Conservation (phyloP, 257 asterid genomes). For the Lantana camara region DNA sequence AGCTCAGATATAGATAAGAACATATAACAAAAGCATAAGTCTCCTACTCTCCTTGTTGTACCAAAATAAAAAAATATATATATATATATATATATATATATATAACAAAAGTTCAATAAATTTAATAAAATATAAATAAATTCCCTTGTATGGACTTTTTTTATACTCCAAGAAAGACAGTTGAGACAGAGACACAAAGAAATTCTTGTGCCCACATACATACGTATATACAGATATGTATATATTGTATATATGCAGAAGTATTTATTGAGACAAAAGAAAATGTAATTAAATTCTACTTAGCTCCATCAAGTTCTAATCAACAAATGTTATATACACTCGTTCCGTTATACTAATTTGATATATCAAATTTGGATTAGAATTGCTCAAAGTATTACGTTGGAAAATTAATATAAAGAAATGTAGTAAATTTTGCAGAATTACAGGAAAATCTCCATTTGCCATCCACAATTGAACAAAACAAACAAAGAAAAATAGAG, state of each 20-base stretch:
- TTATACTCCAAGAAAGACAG: constrained; percentile 37
- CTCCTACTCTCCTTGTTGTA: no score
- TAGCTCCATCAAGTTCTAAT: no score
- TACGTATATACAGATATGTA: not conserved
- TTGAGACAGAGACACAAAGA: constrained; percentile 29
- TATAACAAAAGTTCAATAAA: no score
- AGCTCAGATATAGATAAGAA: constrained; percentile 34
- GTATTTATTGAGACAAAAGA: not conserved
- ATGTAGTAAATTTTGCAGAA: no score
- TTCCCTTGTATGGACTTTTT: not conserved
- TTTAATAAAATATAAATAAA: constrained; percentile 18
- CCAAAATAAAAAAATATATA: no score
- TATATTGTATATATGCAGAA: not conserved
- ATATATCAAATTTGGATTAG: no score
- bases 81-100: no score
- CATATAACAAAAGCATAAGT: not conserved
- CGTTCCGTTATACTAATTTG: no score
- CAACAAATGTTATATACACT: no score
- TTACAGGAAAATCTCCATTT: not conserved
- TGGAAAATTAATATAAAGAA: no score
- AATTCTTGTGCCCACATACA: constrained; percentile 8
- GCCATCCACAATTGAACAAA: not conserved
- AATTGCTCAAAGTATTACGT: no score
- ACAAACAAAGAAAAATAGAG: not conserved
- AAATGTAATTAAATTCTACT: not conserved